Evolutionary conservation across 768 basidiomycete genomes (phyloP).

Genomic region (Auriscalpium vulgare): DNA sequence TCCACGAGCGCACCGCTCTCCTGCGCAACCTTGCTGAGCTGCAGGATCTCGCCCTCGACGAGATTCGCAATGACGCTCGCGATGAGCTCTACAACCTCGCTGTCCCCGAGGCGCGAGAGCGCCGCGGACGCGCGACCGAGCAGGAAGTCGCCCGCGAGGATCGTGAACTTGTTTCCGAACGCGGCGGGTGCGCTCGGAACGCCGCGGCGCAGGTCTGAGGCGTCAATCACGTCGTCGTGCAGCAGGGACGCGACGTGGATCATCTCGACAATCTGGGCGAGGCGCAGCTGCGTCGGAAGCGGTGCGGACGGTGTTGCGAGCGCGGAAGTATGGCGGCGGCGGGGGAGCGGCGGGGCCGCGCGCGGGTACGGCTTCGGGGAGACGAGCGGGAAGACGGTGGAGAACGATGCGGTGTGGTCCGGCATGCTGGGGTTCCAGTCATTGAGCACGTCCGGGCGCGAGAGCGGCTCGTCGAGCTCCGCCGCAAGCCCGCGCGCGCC

Average conservation of each 20-base stretch:
- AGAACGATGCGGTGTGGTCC: conserved; percentile 65
- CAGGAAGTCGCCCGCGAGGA: conserved; percentile 93
- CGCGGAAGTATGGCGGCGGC: conserved; percentile 22
- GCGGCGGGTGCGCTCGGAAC: conserved; percentile 60
- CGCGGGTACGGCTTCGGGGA: conserved; percentile 34
- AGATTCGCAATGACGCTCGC: conserved; percentile 89
- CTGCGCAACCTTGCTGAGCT: conserved; percentile 49
- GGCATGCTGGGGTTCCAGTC: conserved; percentile 89
- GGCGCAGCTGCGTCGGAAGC: conserved; percentile 83
- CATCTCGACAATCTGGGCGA: conserved; percentile 97
- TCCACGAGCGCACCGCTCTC: conserved; percentile 27
- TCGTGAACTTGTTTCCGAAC: conserved; percentile 89
- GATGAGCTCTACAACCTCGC: conserved; percentile 89
- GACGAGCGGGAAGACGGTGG: conserved; percentile 40
- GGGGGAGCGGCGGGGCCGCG: conserved; percentile 25
- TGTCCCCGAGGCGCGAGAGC: conserved; percentile 76
- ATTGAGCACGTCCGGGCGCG: conserved; percentile 72
- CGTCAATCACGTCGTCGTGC: conserved; percentile 86
- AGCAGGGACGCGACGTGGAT: conserved; percentile 91
- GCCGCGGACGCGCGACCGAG: conserved; percentile 87
- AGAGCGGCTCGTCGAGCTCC: conserved; percentile 74
- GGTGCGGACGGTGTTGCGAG: conserved; percentile 31
- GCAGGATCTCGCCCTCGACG: conserved; percentile 94
- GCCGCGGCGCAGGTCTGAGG: conserved; percentile 62
- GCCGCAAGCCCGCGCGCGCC: conserved; percentile 43